A percentile compares a stretch with the other conserved stretches of the same genome.
These are phyloP conservation scores for Botrytis tulipae DNA, from an alignment of 2,329 filamentous ascomycete species.

Conservation along the genomic window DNA sequence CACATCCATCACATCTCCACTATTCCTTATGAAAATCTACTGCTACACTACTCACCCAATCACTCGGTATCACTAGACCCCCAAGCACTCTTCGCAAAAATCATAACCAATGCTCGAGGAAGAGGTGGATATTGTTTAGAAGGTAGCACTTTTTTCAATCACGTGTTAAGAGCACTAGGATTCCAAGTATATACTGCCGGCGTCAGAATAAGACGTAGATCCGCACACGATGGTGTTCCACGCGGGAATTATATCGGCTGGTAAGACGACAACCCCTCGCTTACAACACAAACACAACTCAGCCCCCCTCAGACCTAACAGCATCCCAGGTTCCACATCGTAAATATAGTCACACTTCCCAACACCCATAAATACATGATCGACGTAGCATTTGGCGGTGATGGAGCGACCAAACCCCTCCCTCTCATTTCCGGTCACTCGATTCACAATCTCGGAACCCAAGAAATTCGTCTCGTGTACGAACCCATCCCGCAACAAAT, in stretches of 20 bases:
- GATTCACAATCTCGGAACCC: slow-evolving; percentile 48
- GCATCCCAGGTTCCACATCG: slow-evolving; percentile 51
- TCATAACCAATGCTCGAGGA: slow-evolving; percentile 34
- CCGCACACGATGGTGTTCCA: slow-evolving; percentile 27
- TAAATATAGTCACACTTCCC: slow-evolving; percentile 57
- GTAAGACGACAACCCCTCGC: slow-evolving; percentile 21
- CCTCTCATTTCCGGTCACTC: slow-evolving; percentile 46
- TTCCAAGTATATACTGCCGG: slow-evolving; percentile 56
- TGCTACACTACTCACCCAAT: slow-evolving; percentile 32
- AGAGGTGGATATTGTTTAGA: slow-evolving; percentile 63
- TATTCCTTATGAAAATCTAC: slow-evolving; percentile 35
- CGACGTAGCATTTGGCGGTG: slow-evolving; percentile 65
- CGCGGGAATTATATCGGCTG: slow-evolving; percentile 33
- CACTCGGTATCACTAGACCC: slow-evolving; percentile 30
- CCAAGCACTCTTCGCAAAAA: slow-evolving; percentile 34
- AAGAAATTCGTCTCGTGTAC: slow-evolving; percentile 54
- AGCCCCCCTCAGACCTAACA: not conserved
- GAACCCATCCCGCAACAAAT: slow-evolving; percentile 49
- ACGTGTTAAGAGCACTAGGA: slow-evolving; percentile 51
- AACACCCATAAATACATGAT: slow-evolving; percentile 48
- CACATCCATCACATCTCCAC: slow-evolving; percentile 31
- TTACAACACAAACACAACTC: not conserved
- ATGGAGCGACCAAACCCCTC: slow-evolving; percentile 57
- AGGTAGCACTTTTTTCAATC: slow-evolving; percentile 52
- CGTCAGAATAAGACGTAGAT: slow-evolving; percentile 31